A percentile compares a stretch with the other conserved stretches of the same genome.
These are phyloP conservation scores for Cercospora nicotianae DNA, from an alignment of 2,329 filamentous ascomycete species.

Conservation along the genomic window DNA sequence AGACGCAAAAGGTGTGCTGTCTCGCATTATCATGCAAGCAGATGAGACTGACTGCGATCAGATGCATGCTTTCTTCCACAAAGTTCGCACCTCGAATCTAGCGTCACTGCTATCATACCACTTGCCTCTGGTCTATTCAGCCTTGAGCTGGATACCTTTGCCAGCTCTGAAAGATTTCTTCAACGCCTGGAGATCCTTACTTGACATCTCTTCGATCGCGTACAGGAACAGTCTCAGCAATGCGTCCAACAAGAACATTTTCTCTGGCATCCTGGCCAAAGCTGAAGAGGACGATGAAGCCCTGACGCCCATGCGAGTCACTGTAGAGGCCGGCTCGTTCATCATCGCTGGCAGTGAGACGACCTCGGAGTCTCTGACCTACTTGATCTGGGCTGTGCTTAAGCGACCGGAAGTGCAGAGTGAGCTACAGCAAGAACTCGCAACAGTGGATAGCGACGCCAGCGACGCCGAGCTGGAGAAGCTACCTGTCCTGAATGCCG, in stretches of 20 bases:
- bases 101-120: background rate
- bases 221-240: conserved; percentile 8
- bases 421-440: conserved; percentile 30
- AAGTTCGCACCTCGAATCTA: background rate
- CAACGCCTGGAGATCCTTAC: background rate
- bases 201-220: conserved; percentile 4
- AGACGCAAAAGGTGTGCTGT: conserved; percentile 35
- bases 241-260: background rate
- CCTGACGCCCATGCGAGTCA: conserved; percentile 21
- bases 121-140: background rate
- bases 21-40: background rate
- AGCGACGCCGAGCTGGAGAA: conserved; percentile 28
- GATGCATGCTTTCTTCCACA: conserved; percentile 19
- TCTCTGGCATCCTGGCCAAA: background rate
- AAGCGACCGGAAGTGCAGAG: conserved; percentile 25
- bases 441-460: conserved; percentile 18
- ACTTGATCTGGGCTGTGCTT: conserved; percentile 34
- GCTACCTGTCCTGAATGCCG: conserved; percentile 28
- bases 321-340: conserved; percentile 32
- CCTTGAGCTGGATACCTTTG: background rate
- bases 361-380: conserved; percentile 35
- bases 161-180: conserved; percentile 2
- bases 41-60: background rate
- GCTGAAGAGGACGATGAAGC: background rate
- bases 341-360: conserved; percentile 38